Base-by-base conservation (phyloP, 805 yeast genomes). In the Lachancea cidri region DNA sequence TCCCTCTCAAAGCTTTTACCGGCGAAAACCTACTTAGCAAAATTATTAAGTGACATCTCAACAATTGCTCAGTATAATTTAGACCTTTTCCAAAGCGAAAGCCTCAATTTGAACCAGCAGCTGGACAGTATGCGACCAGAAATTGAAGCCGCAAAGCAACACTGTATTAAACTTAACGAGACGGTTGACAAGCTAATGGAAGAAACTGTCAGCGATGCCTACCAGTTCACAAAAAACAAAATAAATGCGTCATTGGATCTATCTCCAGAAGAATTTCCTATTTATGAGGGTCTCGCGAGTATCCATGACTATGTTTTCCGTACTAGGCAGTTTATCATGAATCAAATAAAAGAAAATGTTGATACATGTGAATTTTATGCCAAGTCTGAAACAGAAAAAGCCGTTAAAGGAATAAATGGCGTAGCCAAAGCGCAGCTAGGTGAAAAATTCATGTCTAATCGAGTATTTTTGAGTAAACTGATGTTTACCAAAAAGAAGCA, bases 1-100 rank as follows among this genome's bases (percentile, higher is more conserved):
- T 79, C 96, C 0, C 62, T 84, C 8, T 88, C 98, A 0, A 93
- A 93, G 58, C 68, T 93, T 11, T 74, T 86, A 27, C 99, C 99
- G 0, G 98, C 96, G 0, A 87, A 88, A 56, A 89, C 82, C n/a
- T 93, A 84, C 53, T 65, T 91, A 20, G 46, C 71, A 15, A 91
- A 88, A 53, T 57, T 89, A 9, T 72, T 85, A 32, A 60, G 61
- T 17, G 99, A 93, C 54, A 55, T 91, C 31, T 66, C 67, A 37
- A 63, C 66, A 1, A 67, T 93, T 16, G 73, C 94, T 0, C 64
- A 70, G 7, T 64, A 76, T n/a, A 93, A 89, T 57, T 71, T 77
- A 38, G 62, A 70, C n/a, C 65, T 75, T 11, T 74, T 79, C 48
- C 50, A 62, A 11, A 63, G 67, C 18, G 85, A 79, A 42, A 72